Evolutionary conservation across 176 grass and related monocot genomes (phyloP), one percentile per base, ranked within the genome.

Genomic region (Rhynchospora tenuis): DNA sequence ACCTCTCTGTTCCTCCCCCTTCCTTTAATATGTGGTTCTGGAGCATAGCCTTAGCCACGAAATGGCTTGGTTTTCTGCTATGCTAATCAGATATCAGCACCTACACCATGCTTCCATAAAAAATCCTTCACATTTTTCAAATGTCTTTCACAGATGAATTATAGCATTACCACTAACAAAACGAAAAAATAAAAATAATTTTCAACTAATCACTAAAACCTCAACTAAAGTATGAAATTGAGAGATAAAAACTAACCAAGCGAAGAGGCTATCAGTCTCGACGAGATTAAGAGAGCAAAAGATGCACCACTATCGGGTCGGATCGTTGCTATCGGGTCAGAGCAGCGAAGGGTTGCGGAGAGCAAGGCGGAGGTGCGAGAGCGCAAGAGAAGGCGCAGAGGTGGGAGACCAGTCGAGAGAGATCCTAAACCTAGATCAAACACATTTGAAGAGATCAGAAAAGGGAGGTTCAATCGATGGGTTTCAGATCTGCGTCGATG

Each of bases 121-220:
- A 99, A 99, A 83, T 88, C 83, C 86, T 91, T 90, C 38, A 93
- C 83, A 20, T 72, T 85, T 79, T 81, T 85, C 83, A 88, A 72
- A 88, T 96, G 97, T 43, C 86, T 81, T 14, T 10, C 67, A 72
- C 93, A 99, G 81, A 90, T 99, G 91, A 85, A 76, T 71, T 81
- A 99, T 88, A 1, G 80, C 88, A 69, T 92, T 99, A 44, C 83
- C 81, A 74, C 96, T 99, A n/a, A 91, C 81, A 88, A 72, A 44
- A 63, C 1, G n/a, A n/a, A 1, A 88, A 66, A 81, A 14, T 0
- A 65, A 47, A 71, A 57, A 69, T 23, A 33, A 0, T 3, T 23
- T 28, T 45, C 42, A 72, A 23, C 55, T 38, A 83, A 63, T 70
- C n/a, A 8, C 28, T 38, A 64, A 82, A 64, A 45, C 57, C 57